Evolutionary conservation across 139 green algal genomes (phyloP), one percentile per base, ranked within the genome.

Genomic region (Volvox africanus): DNA sequence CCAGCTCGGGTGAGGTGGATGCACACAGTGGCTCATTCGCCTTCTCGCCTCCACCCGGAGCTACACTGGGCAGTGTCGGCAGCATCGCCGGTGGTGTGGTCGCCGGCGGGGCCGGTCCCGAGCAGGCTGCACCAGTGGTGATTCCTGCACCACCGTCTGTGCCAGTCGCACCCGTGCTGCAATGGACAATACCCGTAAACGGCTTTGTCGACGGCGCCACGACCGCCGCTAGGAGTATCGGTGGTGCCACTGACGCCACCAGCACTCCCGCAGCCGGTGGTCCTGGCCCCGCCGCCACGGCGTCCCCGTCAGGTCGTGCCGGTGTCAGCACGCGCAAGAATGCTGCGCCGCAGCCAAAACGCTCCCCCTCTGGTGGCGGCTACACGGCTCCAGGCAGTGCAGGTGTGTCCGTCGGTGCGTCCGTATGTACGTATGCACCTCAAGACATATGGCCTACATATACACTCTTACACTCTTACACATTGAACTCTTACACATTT

Each of bases 131-230:
- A 28, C 44, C 69, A 17, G 68, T 81, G 22, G 18, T 82, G 28
- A 0, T 68, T 21, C n/a, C 65, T 61, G 26, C 36, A 67, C 13
- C 33, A 11, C 14, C 83, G 6, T 33, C 65, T n/a, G n/a, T 33
- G 78, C 21, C 78, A 35, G 78, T 33, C 0, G 78, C 36, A 68
- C 19, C 80, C 2, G 85, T 36, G 26, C 85, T 89, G 69, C 68
- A 82, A 71, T 89, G 85, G 85, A 82, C 69, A 22, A 89, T 89
- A 35, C 69, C 85, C 1, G 85, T 44, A 2, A 44, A 18, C 14
- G 50, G 50, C 80, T 16, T 30, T 55, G 30, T 30, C 30, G 80
- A 55, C 22, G 80, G 26, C 37, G 80, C 5, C 9, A 55, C 36
- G 20, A 67, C 11, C 78, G 78, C 78, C 78, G 20, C 1, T 73